These are phyloP conservation scores for Cyclospora cayetanensis DNA, from an alignment of 169 alveolate genomes.

Conservation along the genomic window DNA sequence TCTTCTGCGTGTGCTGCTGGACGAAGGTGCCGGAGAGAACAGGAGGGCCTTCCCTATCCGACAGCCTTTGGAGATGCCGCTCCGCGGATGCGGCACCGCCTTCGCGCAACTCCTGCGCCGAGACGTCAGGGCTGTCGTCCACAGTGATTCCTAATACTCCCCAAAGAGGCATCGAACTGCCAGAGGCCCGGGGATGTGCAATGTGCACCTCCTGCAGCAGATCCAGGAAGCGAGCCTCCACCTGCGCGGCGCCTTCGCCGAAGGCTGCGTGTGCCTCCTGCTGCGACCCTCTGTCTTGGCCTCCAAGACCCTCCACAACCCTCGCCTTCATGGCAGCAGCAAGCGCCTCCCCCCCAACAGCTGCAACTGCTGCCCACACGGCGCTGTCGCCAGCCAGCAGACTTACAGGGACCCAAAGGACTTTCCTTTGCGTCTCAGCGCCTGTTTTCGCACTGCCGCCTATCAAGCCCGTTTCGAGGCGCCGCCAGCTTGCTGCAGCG, in stretches of 20 bases:
- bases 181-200: background rate
- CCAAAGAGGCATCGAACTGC: background rate
- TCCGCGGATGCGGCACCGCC: background rate
- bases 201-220: conserved; percentile 22
- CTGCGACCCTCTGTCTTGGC: background rate
- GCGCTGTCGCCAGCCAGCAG: background rate
- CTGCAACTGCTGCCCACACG: conserved; percentile 10
- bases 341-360: conserved; percentile 40
- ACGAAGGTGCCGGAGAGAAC: background rate
- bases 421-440: no score
- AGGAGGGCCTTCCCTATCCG: background rate
- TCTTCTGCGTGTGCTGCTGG: background rate
- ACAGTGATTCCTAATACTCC: conserved; percentile 25
- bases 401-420: background rate
- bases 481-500: no score
- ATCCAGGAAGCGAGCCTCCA: background rate
- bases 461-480: no score
- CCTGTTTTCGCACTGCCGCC: no score
- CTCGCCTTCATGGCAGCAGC: conserved; percentile 27
- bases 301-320: background rate
- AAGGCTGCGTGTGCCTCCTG: background rate
- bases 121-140: background rate
- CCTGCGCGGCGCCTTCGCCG: background rate
- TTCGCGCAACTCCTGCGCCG: background rate
- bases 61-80: background rate